phyloP scores from a whole-genome alignment of 805 yeast genomes.

The Saccharomyces paradoxus region DNA sequence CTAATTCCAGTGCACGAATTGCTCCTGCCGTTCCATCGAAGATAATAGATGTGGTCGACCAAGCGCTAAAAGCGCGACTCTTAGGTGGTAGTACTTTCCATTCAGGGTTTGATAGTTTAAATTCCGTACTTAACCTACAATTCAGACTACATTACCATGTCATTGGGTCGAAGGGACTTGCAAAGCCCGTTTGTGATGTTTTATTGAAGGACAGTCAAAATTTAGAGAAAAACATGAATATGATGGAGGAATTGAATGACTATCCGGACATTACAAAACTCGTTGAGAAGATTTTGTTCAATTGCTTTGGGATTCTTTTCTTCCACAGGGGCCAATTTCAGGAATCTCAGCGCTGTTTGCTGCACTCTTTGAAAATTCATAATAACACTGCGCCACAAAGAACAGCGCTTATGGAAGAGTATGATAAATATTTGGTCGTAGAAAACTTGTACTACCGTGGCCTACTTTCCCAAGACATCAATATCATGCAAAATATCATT shows the following conservation, averaged over 20 bases:
- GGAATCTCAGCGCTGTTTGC: not conserved
- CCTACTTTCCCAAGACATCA: not conserved
- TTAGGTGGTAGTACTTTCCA: conserved; percentile 21
- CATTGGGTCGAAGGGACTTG: conserved; percentile 11
- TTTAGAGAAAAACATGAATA: conserved; percentile 3
- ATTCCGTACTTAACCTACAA: conserved; percentile 21
- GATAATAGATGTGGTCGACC: not conserved
- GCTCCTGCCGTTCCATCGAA: not conserved
- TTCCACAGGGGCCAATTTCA: conserved; percentile 7
- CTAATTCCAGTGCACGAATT: not conserved
- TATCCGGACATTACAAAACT: conserved; percentile 3
- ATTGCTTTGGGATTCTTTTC: conserved; percentile 14
- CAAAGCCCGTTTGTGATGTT: conserved; percentile 10
- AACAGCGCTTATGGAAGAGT: not conserved
- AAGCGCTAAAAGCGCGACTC: conserved; percentile 18
- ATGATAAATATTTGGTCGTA: conserved; percentile 11
- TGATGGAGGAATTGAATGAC: not conserved
- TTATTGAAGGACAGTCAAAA: conserved; percentile 15
- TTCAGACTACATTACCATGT: conserved; percentile 24
- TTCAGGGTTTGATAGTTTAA: conserved; percentile 14
- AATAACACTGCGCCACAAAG: not conserved
- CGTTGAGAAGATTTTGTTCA: conserved; percentile 13
- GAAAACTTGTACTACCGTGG: conserved; percentile 21
- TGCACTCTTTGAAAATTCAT: not conserved
- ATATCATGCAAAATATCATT: conserved; percentile 3